Base-by-base conservation (phyloP, 495 filamentous ascomycete genomes). In the Talaromyces wortmannii region DNA sequence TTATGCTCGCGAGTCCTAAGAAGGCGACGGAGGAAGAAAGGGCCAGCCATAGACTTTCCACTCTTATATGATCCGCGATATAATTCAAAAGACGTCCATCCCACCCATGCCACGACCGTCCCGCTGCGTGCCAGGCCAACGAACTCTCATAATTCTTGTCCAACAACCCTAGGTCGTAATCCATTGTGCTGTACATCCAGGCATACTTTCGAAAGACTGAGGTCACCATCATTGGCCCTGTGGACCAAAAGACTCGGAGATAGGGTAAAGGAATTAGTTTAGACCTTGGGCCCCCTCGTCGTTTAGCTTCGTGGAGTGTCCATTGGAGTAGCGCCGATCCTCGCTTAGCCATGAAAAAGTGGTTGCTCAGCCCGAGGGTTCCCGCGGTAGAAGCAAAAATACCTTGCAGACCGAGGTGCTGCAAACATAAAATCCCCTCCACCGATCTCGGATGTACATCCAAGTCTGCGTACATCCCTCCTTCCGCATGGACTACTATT, bases 241-340 rank as follows among this genome's bases (percentile, higher is more conserved):
- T 56, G 31, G 53, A 56, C 53, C 53, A 56, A 43, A 56, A 56
- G 44, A 56, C 53, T 23, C 40, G 45, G 4, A 56, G 46, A 36
- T 56, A 56, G 17, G 53, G 53, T 23, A 56, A 12, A 10, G 16
- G 10, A 10, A 56, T 56, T 6, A 16, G 31, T 50, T 48, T 32
- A 16, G 31, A 50, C 33, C 33, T 36, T 31, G 31, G 16, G 17
- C 53, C 30, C 16, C 40, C 53, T n/a, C 53, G 53, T 4, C 53
- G 53, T 48, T 56, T 56, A 10, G 44, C 53, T 48, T 56, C 53
- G 13, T 50, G 49, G 29, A 56, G 53, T 12, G 29, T 33, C 52
- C 52, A 55, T 16, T 3, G 44, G 6, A 55, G 23, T 8, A 55
- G 47, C 18, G 52, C 29, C 4, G 52, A 55, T 48, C 44, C 13